phyloP scores from a whole-genome alignment of 139 green algal genomes.

The Chlorokybus atmophyticus region DNA sequence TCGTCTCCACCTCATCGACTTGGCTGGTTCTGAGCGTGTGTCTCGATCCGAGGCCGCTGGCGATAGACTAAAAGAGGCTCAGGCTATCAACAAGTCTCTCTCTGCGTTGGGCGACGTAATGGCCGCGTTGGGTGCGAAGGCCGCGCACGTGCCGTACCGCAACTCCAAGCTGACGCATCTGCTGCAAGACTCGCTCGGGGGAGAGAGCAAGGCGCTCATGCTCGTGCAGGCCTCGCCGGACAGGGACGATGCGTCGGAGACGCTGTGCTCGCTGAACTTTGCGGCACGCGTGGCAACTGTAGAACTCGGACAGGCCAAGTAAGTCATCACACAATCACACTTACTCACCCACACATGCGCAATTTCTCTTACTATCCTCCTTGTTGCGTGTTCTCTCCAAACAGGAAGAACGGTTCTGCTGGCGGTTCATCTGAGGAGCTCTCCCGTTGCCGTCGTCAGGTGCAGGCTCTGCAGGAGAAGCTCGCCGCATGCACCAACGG shows the following conservation, averaged over 20 bases:
- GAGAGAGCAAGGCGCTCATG: constrained; percentile 22
- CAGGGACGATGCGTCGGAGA: not conserved
- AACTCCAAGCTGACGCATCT: constrained; percentile 82
- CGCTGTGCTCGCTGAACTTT: constrained; percentile 68
- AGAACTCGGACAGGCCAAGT: constrained; percentile 53
- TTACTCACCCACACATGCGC: no score
- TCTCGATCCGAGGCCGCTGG: constrained; percentile 38
- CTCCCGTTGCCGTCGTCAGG: no score
- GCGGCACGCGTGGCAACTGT: constrained; percentile 61
- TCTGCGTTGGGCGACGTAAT: constrained; percentile 50
- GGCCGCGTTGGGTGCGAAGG: constrained; percentile 24
- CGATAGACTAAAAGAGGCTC: constrained; percentile 64
- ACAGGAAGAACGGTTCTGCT: no score
- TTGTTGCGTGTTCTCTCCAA: no score
- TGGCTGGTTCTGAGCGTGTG: constrained; percentile 64
- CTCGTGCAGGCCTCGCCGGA: not conserved
- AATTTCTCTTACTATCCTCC: no score
- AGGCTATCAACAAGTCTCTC: constrained; percentile 67
- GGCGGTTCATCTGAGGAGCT: no score
- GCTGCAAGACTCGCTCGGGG: constrained; percentile 20
- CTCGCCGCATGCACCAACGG: no score
- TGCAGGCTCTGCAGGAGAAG: no score
- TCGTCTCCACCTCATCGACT: constrained; percentile 74
- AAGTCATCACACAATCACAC: no score
- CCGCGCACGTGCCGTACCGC: constrained; percentile 65